These are phyloP conservation scores for Pycnococcus provasolii DNA, from an alignment of 139 green algal genomes.

Conservation along the genomic window DNA sequence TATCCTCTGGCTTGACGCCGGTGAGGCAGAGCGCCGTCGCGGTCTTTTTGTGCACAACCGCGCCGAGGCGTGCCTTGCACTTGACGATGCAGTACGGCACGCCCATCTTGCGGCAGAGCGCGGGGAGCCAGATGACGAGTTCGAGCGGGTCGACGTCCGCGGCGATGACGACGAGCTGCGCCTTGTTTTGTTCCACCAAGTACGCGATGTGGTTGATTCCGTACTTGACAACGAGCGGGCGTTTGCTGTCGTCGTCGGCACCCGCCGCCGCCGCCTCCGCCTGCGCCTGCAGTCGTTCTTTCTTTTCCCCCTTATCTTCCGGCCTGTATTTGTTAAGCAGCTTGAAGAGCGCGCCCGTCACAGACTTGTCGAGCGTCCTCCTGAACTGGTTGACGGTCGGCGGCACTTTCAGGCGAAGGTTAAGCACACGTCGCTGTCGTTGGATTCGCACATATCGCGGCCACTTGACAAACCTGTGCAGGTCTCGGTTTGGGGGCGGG, in stretches of 20 bases:
- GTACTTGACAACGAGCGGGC: constrained; percentile 96
- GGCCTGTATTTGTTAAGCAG: constrained; percentile 96
- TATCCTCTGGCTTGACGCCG: constrained; percentile 92
- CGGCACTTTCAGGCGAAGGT: constrained; percentile 74
- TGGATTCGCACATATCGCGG: constrained; percentile 98
- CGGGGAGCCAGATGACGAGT: constrained; percentile 96
- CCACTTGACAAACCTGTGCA: constrained; percentile 98
- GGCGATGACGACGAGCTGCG: constrained; percentile 92
- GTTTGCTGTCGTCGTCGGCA: constrained; percentile 86
- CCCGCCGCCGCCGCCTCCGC: constrained; percentile 46
- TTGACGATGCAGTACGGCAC: constrained; percentile 99
- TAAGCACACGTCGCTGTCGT: constrained; percentile 85
- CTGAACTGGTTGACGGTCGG: constrained; percentile 77
- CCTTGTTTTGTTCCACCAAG: constrained; percentile 89
- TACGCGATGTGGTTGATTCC: constrained; percentile 98
- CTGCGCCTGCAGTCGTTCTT: constrained; percentile 71
- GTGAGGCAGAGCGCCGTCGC: constrained; percentile 86
- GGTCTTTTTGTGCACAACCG: constrained; percentile 97
- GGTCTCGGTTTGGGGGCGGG: constrained; percentile 66
- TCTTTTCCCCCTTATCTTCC: constrained; percentile 95
- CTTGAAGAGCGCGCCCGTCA: constrained; percentile 78
- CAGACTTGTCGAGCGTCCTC: constrained; percentile 80
- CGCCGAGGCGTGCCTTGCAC: constrained; percentile 50
- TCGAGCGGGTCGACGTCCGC: constrained; percentile 99
- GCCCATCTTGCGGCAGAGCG: constrained; percentile 96